Evolutionary conservation across 2,329 filamentous ascomycete genomes (phyloP), one percentile per base, ranked within the genome.

Genomic region (Fusarium longipes): DNA sequence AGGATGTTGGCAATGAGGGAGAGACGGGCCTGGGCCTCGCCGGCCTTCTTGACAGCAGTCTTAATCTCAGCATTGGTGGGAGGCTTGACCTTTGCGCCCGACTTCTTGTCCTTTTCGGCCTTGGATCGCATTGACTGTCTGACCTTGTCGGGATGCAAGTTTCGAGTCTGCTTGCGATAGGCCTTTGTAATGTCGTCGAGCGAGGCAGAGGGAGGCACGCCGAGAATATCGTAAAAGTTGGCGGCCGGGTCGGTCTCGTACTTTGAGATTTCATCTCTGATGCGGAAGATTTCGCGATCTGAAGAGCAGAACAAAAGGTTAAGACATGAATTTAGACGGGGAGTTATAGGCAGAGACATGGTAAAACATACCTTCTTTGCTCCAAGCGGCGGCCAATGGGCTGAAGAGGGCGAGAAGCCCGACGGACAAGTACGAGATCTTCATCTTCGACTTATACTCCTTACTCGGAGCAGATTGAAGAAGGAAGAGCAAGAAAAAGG

Each of bases 281-380:
- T 86, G 73, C 93, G 92, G 83, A 99, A 99, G 82, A 99, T 98
- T 82, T 99, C 96, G 77, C 96, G 93, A 81, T 99, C 96, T 96
- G 74, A 27, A 44, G 40, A 30, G 11, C 6, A 18, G 50, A 32
- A n/a, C 14, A 57, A 30, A 45, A 38, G 24, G 65, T 71, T 42
- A 61, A 50, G 44, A 39, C 33, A 40, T 52, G 40, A 48, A 49
- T 12, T 38, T 9, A 48, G 54, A 42, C 11, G 12, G 9, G 32
- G 11, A 22, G 30, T 47, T n/a, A n/a, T n/a, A 32, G 15, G 42
- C 15, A 18, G 15, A 17, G 17, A 9, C 15, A 42, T 35, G 22
- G 25, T 30, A 18, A 47, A 29, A 77, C 83, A 71, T 80, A 91
- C 92, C 92, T 86, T 97, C 93, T 80, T 96, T 96, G 57, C 88